phyloP scores from a whole-genome alignment of 176 grass and related monocot species.

The Poa pratensis region DNA sequence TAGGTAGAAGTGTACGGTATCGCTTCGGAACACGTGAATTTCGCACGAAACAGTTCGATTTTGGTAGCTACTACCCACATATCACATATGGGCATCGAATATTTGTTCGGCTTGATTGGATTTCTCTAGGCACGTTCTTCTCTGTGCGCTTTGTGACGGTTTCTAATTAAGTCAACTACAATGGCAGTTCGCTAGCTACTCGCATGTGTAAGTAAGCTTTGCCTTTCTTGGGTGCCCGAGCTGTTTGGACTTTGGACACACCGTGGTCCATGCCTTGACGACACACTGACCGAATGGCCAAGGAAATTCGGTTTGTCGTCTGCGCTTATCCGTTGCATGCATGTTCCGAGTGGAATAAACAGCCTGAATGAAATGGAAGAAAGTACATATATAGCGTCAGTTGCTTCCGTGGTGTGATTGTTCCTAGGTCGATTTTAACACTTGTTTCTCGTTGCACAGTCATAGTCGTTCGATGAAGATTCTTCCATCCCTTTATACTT shows the following conservation, averaged over 20 bases:
- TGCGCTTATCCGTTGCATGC: background rate
- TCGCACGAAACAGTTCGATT: background rate
- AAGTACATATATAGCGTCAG: background rate
- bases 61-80: no score
- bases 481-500: no score
- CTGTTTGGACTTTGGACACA: background rate
- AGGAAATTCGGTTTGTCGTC: background rate
- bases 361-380: background rate
- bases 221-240: background rate
- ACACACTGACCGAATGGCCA: background rate
- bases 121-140: background rate
- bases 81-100: no score
- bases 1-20: background rate
- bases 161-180: background rate
- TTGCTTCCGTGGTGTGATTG: no score
- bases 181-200: no score
- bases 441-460: no score
- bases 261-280: background rate
- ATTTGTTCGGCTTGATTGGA: background rate
- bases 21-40: background rate
- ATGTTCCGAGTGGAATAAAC: background rate
- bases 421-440: no score
- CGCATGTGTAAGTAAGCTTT: background rate
- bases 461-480: no score
- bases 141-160: background rate